Conservation (phyloP, 2,329 filamentous ascomycete genomes). For the Exophiala sp. region DNA sequence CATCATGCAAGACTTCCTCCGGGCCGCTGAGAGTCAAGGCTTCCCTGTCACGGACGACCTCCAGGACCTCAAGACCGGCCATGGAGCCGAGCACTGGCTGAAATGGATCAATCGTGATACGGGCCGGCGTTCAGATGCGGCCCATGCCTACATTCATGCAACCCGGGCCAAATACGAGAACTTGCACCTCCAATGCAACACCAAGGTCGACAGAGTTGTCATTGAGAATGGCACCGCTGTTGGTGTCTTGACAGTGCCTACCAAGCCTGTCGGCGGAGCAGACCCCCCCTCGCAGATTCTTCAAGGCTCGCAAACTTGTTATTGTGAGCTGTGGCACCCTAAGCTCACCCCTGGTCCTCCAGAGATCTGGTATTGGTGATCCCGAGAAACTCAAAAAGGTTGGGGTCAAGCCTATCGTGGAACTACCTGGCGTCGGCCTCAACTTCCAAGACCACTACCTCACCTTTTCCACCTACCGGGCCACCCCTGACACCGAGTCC, state of each 20-base stretch:
- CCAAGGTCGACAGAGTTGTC: slow-evolving; percentile 71
- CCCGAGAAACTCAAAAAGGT: slow-evolving; percentile 63
- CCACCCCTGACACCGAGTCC: slow-evolving; percentile 67
- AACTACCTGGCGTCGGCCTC: slow-evolving; percentile 66
- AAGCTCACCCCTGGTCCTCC: slow-evolving; percentile 67
- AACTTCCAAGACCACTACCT: slow-evolving; percentile 75
- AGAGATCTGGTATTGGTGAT: slow-evolving; percentile 68
- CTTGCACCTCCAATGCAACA: slow-evolving; percentile 66
- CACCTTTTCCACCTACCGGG: slow-evolving; percentile 64
- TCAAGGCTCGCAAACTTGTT: slow-evolving; percentile 66
- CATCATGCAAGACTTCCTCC: slow-evolving; percentile 73
- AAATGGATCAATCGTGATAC: slow-evolving; percentile 70
- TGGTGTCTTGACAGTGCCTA: slow-evolving; percentile 63
- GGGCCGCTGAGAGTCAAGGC: slow-evolving; percentile 65
- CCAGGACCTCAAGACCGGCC: slow-evolving; percentile 51
- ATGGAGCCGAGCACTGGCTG: slow-evolving; percentile 74
- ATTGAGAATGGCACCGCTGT: slow-evolving; percentile 67
- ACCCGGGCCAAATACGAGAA: slow-evolving; percentile 65
- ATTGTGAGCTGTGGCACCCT: slow-evolving; percentile 67
- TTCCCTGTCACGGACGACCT: slow-evolving; percentile 71
- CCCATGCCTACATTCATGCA: slow-evolving; percentile 71
- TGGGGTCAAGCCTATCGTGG: slow-evolving; percentile 62
- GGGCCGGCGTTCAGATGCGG: slow-evolving; percentile 68
- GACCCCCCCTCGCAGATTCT: slow-evolving; percentile 50
- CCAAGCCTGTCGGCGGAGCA: slow-evolving; percentile 59